Percentiles rank a stretch among this genome's conserved stretches.
phyloP scores from a whole-genome alignment of 2,329 filamentous ascomycete species.

The Albophoma yamanashiensis region DNA sequence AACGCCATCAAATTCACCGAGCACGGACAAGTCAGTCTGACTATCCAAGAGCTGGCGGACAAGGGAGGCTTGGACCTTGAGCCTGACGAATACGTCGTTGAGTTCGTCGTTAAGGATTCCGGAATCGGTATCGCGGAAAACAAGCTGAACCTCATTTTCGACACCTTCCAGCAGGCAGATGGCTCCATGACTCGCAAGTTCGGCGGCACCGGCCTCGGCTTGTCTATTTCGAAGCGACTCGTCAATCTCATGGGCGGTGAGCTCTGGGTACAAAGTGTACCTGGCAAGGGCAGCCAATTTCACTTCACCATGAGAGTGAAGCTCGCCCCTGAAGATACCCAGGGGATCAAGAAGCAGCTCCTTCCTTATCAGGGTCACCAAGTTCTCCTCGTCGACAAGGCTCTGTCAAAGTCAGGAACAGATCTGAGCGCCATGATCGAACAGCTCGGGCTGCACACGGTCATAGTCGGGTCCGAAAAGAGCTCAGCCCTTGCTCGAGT shows the following conservation, averaged over 20 bases:
- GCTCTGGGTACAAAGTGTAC: constrained; percentile 90
- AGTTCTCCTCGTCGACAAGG: constrained; percentile 90
- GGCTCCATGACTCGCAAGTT: constrained; percentile 95
- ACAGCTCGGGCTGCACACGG: constrained; percentile 67
- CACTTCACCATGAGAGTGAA: constrained; percentile 93
- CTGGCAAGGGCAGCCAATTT: constrained; percentile 85
- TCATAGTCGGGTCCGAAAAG: constrained; percentile 67
- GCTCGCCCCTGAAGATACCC: constrained; percentile 68
- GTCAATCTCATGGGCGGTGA: constrained; percentile 95
- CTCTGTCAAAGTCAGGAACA: constrained; percentile 62
- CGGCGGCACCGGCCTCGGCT: constrained; percentile 82
- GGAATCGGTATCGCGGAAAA: constrained; percentile 94
- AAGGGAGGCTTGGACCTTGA: constrained; percentile 52
- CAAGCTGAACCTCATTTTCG: constrained; percentile 94
- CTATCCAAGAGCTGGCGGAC: constrained; percentile 60
- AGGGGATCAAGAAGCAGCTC: constrained; percentile 70
- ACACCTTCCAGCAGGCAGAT: constrained; percentile 97
- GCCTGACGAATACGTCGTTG: constrained; percentile 77
- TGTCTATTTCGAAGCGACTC: constrained; percentile 90
- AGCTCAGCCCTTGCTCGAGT: constrained; percentile 46
- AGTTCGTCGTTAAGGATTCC: constrained; percentile 92
- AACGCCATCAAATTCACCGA: constrained; percentile 99
- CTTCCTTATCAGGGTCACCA: constrained; percentile 87
- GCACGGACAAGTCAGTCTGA: constrained; percentile 87
- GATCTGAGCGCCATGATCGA: constrained; percentile 70